A percentile compares a stretch with the other conserved stretches of the same genome.
Conservation (phyloP, 2,329 filamentous ascomycete genomes). For the Alternaria infectoria region DNA sequence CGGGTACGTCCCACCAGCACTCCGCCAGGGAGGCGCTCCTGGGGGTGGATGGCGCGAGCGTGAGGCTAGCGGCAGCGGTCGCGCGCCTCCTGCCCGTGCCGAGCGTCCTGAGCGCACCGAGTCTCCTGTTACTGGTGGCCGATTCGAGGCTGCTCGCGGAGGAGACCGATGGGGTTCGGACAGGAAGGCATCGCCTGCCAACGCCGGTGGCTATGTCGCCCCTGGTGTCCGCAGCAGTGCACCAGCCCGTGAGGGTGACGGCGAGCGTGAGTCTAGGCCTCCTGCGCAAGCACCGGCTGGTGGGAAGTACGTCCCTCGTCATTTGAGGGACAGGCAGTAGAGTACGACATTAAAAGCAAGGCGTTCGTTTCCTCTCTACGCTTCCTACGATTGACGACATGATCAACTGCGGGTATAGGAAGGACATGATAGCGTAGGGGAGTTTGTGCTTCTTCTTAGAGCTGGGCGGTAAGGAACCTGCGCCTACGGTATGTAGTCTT, state of each 20-base stretch:
- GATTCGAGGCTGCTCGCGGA: constrained; percentile 18
- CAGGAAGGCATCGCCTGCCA: constrained; percentile 41
- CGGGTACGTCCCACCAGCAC: constrained; percentile 56
- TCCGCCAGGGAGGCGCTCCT: constrained; percentile 46
- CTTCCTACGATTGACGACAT: constrained; percentile 11
- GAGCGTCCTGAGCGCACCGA: constrained; percentile 27
- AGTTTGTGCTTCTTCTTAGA: constrained; percentile 13
- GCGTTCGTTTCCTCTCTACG: constrained; percentile 10
- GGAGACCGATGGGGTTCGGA: constrained; percentile 40
- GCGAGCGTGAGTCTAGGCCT: constrained; percentile 32
- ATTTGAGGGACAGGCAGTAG: constrained; percentile 31
- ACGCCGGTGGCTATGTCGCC: constrained; percentile 38
- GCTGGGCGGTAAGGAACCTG: constrained; percentile 13
- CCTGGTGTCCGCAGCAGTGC: constrained; percentile 35
- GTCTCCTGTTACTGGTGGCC: constrained; percentile 30
- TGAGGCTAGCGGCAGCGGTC: constrained; percentile 38
- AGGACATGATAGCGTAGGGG: constrained; percentile 11
- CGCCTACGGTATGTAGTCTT: constrained; percentile 9
- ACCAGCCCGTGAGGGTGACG: constrained; percentile 27
- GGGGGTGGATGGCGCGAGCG: constrained; percentile 48
- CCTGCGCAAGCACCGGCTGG: constrained; percentile 37
- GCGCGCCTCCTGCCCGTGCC: constrained; percentile 33
- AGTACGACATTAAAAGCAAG: not conserved
- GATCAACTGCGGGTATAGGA: constrained; percentile 11
- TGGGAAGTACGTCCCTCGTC: constrained; percentile 52